Evolutionary conservation across 2,329 filamentous ascomycete genomes (phyloP), one percentile per base, ranked within the genome.

Genomic region (Drechslera avenae): DNA sequence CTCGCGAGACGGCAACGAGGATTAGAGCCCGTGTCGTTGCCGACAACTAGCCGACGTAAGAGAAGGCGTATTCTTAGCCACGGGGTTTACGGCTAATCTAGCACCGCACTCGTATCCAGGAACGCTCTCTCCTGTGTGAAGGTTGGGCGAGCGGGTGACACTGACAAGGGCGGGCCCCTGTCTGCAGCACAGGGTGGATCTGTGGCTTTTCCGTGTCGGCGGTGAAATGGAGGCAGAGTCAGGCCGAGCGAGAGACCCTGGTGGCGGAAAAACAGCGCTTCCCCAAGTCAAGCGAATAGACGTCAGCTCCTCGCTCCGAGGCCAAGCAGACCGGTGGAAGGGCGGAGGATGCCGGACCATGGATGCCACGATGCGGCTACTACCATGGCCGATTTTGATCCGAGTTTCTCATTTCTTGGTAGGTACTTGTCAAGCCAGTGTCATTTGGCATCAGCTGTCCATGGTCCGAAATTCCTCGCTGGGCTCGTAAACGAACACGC

Each of bases 191-290:
- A 19, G 57, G 52, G 52, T 56, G 50, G 60, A 54, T 50, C 45
- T 57, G 62, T 70, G 67, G 67, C 66, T 45, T 45, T 30, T 12
- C 50, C 44, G 58, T 46, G 19, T 30, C 40, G 43, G 69, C 67
- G 69, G 69, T 55, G 50, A 46, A 45, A 64, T 54, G 40, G 43
- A 35, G 19, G 47, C 46, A 50, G 40, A 59, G 56, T 64, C 48
- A 49, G 56, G 54, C 68, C 67, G 68, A 66, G 37, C 67, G 68
- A 66, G 37, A 17, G 30, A 32, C 40, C 31, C 60, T 71, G 68
- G 69, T 72, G 68, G 68, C 63, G 44, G 52, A 34, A 46, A 23
- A 50, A 54, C 51, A 46, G 54, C 49, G 39, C 50, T 44, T 44
- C 37, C 18, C 36, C 33, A 40, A 52, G 46, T 48, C 52, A 46